Base-by-base conservation (phyloP, 768 basidiomycete genomes). In the Serpula lacrymans region DNA sequence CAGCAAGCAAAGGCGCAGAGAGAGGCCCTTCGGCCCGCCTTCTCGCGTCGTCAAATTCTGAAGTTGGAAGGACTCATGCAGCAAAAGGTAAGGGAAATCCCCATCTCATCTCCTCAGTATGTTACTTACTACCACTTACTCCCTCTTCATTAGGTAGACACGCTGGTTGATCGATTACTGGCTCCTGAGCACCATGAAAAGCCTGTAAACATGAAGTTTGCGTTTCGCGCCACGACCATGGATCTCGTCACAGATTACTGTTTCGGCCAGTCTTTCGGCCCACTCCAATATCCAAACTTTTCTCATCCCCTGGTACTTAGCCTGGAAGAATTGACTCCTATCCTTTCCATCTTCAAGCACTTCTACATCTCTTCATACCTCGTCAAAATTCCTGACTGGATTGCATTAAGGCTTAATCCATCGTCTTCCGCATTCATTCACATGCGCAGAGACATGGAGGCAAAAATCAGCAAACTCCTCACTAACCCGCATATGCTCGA, bases 171-270 rank as follows among this genome's bases (percentile, higher is more conserved):
- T 0, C 52, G 54, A 2, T 39, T 22, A 17, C 6, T 14, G 12
- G 10, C 11, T 38, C 50, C 67, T 3, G 46, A 58, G 17, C 46
- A n/a, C n/a, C n/a, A n/a, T n/a, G n/a, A n/a, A n/a, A n/a, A n/a
- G n/a, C n/a, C 65, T 2, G 63, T 58, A 10, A 62, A 70, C 40
- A 45, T 71, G 6, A 59, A 64, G 37, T 48, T 64, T n/a, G 70
- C 67, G 6, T 69, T 68, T 43, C 64, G 65, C 6, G 60, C 59
- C 16, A 56, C 62, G 4, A 62, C 64, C 16, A 46, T 70, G 3
- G 69, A 72, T n/a, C 56, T 70, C 20, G 64, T 70, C 41, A 65
- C 63, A 0, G 53, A 60, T 10, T 68, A 68, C 39, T 70, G 67
- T 46, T 70, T 68, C 37, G 62, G 60, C 2, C 48, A 47, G 48